Evolutionary conservation across 768 basidiomycete genomes (phyloP), one percentile per base, ranked within the genome.

Genomic region (Mycena galericulata): DNA sequence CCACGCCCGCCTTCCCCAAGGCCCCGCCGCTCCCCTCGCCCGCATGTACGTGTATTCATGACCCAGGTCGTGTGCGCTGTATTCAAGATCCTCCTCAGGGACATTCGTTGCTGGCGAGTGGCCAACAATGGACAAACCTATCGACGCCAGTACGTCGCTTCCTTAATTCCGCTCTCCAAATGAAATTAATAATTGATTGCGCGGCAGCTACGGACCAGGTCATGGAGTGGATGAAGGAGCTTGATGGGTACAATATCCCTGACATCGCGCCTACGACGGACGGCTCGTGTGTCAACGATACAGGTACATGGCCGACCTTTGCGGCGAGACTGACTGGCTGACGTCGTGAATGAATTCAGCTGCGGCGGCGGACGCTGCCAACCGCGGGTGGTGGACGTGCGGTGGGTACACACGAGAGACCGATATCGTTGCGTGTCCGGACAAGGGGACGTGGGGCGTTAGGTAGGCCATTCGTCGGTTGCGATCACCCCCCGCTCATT

Each of bases 311-410:
- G 14, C 14, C 14, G 14, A 27, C 14, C 55, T 38, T 14, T 36
- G 34, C 41, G 56, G 45, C 43, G 53, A 49, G 57, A 47, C 55
- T 56, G 43, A 51, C 24, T 17, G 45, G 17, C n/a, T n/a, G n/a
- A n/a, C n/a, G n/a, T n/a, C 72, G 84, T 27, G 26, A 58, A 14
- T n/a, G n/a, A 6, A 27, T 40, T 26, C 47, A 26, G 76, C 73
- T 9, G 87, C 88, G 5, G 88, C 87, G 6, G 81, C 86, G 0
- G 78, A 90, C 47, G 87, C 90, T 36, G 80, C 86, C n/a, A 78
- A 78, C 49, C 88, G 88, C 71, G 94, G 94, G 47, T 97, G 95
- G 95, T 97, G 95, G 95, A 93, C 95, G 30, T 97, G 95, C 73
- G 92, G 94, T 74, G 91, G 91, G 14, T 84, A 83, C 72, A 89